Base-by-base conservation (phyloP, 2,329 filamentous ascomycete genomes). In the Thermothelomyces thermophilus region DNA sequence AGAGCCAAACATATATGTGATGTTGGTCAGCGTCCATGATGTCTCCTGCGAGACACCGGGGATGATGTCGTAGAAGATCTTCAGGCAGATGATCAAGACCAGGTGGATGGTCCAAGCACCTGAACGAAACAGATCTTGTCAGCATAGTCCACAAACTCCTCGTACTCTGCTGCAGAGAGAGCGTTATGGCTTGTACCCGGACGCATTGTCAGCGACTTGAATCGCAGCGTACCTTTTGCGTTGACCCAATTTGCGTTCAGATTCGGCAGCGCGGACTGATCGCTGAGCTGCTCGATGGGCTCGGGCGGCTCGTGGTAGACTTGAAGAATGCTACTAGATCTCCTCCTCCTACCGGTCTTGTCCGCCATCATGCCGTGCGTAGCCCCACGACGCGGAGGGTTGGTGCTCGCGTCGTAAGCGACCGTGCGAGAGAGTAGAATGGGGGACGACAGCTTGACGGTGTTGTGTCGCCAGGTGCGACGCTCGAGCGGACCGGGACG, bases 231-330 rank as follows among this genome's bases (percentile, higher is more conserved):
- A 97, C 93, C 93, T 82, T 98, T 98, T 64, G 90, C 88, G 70
- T 97, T 97, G 60, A 96, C 94, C 93, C 93, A 98, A 73, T 96
- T 88, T 60, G 93, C 90, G 70, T 98, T 98, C 65, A 96, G 73
- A 65, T 98, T 98, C 46, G 93, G 93, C 61, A 96, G 76, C 33
- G 88, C 87, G 50, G 90, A 87, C 76, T 97, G 93, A 70, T 98
- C 93, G 66, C 87, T 96, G 70, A 95, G 88, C 72, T 96, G 93
- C 76, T 98, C 93, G 65, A 96, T 83, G 50, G 91, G 95, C 77
- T 98, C 93, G 54, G 86, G 84, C 48, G 93, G 93, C 70, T 98
- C 93, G 66, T 95, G 90, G 71, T 97, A 97, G 72, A 98, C 90
- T 66, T 82, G 77, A 61, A 82, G 73, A 72, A 98, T 84, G 73